Percentiles rank a stretch among this genome's conserved stretches.
Conservation (phyloP, 768 basidiomycete genomes). For the Hygrocybe punicea region DNA sequence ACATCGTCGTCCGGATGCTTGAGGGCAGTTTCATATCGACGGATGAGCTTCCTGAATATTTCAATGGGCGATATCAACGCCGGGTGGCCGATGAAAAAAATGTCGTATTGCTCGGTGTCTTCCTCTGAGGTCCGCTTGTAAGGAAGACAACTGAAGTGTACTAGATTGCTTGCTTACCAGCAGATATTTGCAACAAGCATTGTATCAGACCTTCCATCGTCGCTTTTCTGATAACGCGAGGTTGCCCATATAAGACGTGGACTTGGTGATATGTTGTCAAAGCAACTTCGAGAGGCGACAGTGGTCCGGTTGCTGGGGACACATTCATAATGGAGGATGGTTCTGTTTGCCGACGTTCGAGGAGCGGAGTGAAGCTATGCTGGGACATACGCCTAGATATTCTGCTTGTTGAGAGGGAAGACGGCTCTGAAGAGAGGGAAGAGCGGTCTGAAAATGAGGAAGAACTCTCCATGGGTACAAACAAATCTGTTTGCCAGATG, state of each 20-base stretch:
- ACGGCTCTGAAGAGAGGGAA: background rate
- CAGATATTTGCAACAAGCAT: background rate
- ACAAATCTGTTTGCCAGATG: background rate
- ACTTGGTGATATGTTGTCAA: background rate
- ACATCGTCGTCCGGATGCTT: background rate
- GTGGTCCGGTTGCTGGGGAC: too few relatives aligned
- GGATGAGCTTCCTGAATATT: background rate
- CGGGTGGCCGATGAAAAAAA: background rate
- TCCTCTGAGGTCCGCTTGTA: background rate
- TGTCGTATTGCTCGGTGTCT: background rate
- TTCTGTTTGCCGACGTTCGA: background rate
- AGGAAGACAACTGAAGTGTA: too few relatives aligned
- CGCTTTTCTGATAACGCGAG: background rate
- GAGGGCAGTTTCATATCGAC: background rate
- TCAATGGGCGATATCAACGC: background rate
- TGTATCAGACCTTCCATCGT: constrained; percentile 1
- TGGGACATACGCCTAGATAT: background rate
- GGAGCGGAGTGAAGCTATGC: background rate
- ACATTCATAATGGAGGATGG: background rate
- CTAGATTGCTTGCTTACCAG: background rate
- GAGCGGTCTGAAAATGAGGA: background rate
- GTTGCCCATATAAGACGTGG: background rate
- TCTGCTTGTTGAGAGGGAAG: background rate
- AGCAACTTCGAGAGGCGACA: background rate
- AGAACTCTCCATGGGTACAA: background rate